A percentile compares a stretch with the other conserved stretches of the same genome.
These are phyloP conservation scores for Ampelomyces quisqualis DNA, from an alignment of 2,329 filamentous ascomycete genomes.

Conservation along the genomic window DNA sequence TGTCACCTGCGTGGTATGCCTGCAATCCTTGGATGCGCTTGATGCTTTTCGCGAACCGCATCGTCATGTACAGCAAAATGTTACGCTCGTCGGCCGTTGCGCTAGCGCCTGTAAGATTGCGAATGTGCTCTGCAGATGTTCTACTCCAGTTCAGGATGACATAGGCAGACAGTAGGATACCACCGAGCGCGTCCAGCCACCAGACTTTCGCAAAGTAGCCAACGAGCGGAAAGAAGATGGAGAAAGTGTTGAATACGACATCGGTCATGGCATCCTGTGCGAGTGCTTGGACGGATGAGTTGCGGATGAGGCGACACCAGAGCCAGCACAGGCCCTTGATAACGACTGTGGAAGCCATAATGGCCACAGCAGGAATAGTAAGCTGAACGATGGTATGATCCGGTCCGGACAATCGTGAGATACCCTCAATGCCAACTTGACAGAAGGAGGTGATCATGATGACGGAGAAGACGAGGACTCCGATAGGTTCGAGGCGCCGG, in stretches of 20 bases:
- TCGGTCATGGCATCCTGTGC: conserved; percentile 69
- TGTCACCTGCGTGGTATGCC: conserved; percentile 83
- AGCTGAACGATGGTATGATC: conserved; percentile 73
- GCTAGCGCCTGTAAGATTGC: conserved; percentile 76
- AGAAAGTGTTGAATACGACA: conserved; percentile 87
- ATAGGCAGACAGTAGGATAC: conserved; percentile 72
- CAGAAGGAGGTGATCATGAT: conserved; percentile 86
- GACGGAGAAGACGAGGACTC: conserved; percentile 75
- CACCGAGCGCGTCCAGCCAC: conserved; percentile 82
- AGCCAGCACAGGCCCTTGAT: conserved; percentile 83
- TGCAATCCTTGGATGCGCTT: conserved; percentile 81
- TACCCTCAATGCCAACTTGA: conserved; percentile 72
- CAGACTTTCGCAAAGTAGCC: conserved; percentile 75
- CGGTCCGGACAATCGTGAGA: conserved; percentile 61
- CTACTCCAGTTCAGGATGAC: conserved; percentile 78
- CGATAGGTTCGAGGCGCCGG: conserved; percentile 73
- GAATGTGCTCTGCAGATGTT: conserved; percentile 74
- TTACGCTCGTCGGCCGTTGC: conserved; percentile 81
- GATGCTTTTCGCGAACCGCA: conserved; percentile 89
- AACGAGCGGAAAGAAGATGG: conserved; percentile 80
- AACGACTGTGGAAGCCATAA: conserved; percentile 79
- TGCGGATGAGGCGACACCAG: conserved; percentile 83
- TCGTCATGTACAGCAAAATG: conserved; percentile 83
- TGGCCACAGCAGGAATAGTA: conserved; percentile 68
- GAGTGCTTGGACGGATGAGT: conserved; percentile 81